Conservation (phyloP, 345 rosid genomes). For the Citropsis articulata region DNA sequence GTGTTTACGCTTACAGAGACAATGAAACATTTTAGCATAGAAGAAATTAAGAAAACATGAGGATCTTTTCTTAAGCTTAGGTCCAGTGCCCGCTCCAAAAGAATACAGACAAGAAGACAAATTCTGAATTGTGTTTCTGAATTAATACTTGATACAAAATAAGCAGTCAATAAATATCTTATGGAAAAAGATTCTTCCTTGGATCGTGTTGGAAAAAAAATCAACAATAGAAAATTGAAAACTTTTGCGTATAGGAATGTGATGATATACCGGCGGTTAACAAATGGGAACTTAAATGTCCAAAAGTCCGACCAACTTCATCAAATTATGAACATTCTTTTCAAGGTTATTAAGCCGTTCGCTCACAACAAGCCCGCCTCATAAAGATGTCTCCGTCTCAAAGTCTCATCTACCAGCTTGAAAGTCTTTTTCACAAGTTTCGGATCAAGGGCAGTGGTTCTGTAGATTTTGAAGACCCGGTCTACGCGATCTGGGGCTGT, state of each 20-base stretch:
- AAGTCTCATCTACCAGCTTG: slow-evolving; percentile 93
- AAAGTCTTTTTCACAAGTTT: slow-evolving; percentile 98
- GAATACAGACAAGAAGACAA: background rate
- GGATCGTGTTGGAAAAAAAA: background rate
- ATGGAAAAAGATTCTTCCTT: slow-evolving; percentile 12
- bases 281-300: slow-evolving; percentile 11
- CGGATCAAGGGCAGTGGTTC: slow-evolving; percentile 92
- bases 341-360: background rate
- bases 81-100: slow-evolving; percentile 6
- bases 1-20: no score
- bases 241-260: slow-evolving; percentile 24
- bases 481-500: slow-evolving; percentile 80
- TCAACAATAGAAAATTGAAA: slow-evolving; percentile 19
- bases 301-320: slow-evolving; percentile 21
- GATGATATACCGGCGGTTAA: slow-evolving; percentile 9
- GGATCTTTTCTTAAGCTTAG: slow-evolving; percentile 5
- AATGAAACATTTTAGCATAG: no score
- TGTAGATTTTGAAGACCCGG: slow-evolving; percentile 89
- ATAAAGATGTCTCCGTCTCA: slow-evolving; percentile 85
- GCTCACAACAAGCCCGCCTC: slow-evolving; percentile 91
- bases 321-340: slow-evolving; percentile 27
- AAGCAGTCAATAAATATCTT: slow-evolving; percentile 9
- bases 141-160: slow-evolving; percentile 12
- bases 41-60: background rate
- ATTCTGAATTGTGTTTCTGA: background rate